phyloP scores from a whole-genome alignment of 2,329 filamentous ascomycete genomes.

The Fusarium odoratissimum region DNA sequence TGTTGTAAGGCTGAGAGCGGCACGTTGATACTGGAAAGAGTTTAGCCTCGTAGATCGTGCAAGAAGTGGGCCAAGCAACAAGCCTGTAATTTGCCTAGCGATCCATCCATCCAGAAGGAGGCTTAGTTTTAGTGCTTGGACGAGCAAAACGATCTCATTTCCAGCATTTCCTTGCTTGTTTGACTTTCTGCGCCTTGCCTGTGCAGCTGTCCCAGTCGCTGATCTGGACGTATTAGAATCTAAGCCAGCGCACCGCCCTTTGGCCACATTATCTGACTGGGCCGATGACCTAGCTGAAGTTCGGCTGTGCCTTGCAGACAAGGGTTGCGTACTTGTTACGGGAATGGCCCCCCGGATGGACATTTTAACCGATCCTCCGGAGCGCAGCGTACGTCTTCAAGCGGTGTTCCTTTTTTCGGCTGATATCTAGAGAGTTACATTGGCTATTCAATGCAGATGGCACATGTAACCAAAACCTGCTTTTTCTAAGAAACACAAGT shows the following conservation, averaged over 20 bases:
- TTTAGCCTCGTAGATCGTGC: background rate
- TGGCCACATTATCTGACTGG: background rate
- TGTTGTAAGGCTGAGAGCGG: conserved; percentile 1
- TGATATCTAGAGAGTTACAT: background rate
- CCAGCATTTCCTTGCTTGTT: background rate
- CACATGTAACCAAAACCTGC: accelerated
- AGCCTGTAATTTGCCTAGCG: background rate
- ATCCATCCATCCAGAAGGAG: background rate
- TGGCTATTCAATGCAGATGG: accelerated
- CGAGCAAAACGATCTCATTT: background rate
- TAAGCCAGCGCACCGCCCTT: background rate
- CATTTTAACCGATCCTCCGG: background rate
- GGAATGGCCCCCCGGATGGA: background rate
- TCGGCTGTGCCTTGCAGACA: background rate
- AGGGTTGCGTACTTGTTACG: no score
- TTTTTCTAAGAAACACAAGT: background rate
- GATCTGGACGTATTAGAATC: background rate
- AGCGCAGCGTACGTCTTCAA: background rate
- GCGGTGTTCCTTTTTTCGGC: background rate
- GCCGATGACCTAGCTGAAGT: background rate
- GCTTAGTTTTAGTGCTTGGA: background rate
- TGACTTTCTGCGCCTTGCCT: background rate
- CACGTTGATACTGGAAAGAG: background rate
- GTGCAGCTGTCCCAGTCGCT: background rate
- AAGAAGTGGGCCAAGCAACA: background rate